A percentile compares a stretch with the other conserved stretches of the same genome.
Conservation (phyloP, 352 stramenopile genomes). For the Globisporangium takayamanum region DNA sequence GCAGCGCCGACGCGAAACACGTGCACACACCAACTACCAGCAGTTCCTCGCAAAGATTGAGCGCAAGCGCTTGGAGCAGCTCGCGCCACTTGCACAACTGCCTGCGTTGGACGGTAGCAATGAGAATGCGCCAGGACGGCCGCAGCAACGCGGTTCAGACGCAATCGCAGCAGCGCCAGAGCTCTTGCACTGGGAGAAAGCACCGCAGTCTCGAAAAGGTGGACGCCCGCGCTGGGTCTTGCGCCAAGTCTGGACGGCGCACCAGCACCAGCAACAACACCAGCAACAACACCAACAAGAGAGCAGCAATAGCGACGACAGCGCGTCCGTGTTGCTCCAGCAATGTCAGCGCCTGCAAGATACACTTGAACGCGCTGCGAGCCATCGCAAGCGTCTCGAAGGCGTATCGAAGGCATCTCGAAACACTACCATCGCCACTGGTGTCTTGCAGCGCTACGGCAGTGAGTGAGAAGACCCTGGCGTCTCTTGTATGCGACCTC, state of each 20-base stretch:
- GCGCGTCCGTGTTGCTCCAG: conserved; percentile 10
- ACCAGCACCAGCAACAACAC: conserved; percentile 8
- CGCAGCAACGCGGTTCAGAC: neutral
- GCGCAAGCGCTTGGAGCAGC: conserved; percentile 18
- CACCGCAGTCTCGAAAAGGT: neutral
- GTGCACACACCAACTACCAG: conserved; percentile 27
- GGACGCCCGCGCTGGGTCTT: conserved; percentile 17
- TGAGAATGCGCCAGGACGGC: neutral
- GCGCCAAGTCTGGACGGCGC: conserved; percentile 13
- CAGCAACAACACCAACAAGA: conserved; percentile 5
- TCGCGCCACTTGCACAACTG: neutral
- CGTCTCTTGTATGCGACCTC: too few species aligned
- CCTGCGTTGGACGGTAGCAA: neutral
- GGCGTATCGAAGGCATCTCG: too few species aligned
- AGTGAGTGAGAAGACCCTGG: too few species aligned
- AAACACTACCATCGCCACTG: too few species aligned
- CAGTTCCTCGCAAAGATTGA: conserved; percentile 24
- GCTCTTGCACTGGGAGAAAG: conserved; percentile 19
- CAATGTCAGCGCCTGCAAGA: conserved; percentile 19
- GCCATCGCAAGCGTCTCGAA: neutral
- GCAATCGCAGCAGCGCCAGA: neutral
- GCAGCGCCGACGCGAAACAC: conserved; percentile 22
- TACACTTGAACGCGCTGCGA: conserved; percentile 8
- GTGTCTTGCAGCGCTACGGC: too few species aligned
- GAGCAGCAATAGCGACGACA: neutral